phyloP scores from a whole-genome alignment of 805 yeast species.

The Suhomyces vadensis region DNA sequence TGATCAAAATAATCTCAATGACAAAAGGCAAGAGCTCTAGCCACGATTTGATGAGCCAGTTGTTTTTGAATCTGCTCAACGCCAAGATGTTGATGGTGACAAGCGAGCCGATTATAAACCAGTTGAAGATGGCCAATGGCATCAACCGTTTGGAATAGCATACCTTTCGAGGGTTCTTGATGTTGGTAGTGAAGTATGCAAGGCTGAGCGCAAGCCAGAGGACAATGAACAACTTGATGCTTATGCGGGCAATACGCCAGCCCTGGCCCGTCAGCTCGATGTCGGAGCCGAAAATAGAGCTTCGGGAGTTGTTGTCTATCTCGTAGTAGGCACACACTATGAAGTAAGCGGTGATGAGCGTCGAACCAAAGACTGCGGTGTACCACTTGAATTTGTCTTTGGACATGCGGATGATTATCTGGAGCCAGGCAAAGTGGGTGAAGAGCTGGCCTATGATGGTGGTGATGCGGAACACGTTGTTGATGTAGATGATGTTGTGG shows the following conservation, averaged over 20 bases:
- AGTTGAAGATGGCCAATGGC: conserved; percentile 49
- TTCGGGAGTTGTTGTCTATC: conserved; percentile 7
- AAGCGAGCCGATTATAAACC: conserved; percentile 43
- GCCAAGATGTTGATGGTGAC: conserved; percentile 27
- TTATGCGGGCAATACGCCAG: conserved; percentile 31
- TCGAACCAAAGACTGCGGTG: conserved; percentile 24
- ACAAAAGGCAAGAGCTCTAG: conserved; percentile 43
- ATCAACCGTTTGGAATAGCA: conserved; percentile 48
- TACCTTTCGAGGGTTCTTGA: conserved; percentile 37
- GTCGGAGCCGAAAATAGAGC: conserved; percentile 13
- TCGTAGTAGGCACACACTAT: conserved; percentile 18
- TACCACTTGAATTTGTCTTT: conserved; percentile 26
- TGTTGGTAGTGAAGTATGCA: conserved; percentile 35
- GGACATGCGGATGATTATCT: conserved; percentile 38
- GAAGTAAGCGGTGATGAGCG: conserved; percentile 17
- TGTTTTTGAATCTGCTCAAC: conserved; percentile 25
- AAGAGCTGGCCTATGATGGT: conserved; percentile 43
- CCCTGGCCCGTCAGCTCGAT: not conserved
- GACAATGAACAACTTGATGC: conserved; percentile 28
- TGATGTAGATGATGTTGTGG: conserved; percentile 36
- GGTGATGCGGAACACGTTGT: conserved; percentile 38
- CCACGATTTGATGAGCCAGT: conserved; percentile 52
- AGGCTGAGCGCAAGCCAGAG: conserved; percentile 37
- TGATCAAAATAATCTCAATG: conserved; percentile 49
- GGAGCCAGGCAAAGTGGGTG: conserved; percentile 57